Percentiles rank a stretch among this genome's conserved stretches.
These are phyloP conservation scores for Gloeopeniophorella convolvens DNA, from an alignment of 768 basidiomycete genomes.

Conservation along the genomic window DNA sequence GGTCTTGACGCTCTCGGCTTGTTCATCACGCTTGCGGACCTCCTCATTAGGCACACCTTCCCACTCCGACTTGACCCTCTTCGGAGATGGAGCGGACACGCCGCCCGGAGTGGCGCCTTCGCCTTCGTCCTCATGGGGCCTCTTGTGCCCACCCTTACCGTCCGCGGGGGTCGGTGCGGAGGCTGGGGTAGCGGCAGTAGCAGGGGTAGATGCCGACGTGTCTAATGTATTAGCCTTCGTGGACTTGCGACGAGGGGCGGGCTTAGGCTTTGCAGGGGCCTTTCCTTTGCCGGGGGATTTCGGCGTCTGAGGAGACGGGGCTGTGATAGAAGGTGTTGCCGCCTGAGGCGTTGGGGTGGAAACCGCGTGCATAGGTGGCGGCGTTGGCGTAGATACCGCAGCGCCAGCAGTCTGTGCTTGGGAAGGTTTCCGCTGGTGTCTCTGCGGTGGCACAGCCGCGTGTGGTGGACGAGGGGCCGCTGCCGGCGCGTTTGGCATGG, in stretches of 20 bases:
- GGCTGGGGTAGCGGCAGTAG: background rate
- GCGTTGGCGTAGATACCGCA: conserved; percentile 11
- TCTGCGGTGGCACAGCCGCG: background rate
- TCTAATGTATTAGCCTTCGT: conserved; percentile 18
- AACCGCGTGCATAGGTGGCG: conserved; percentile 1
- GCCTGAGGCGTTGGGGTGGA: conserved; percentile 19
- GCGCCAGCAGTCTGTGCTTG: conserved; percentile 1
- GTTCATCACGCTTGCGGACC: conserved; percentile 26
- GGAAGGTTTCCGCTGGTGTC: conserved; percentile 15
- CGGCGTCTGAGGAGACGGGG: conserved; percentile 29
- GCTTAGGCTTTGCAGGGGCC: conserved; percentile 40
- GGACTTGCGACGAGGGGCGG: conserved; percentile 28
- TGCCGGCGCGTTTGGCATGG: background rate
- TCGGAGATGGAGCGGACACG: conserved; percentile 59
- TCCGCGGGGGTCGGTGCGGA: conserved; percentile 20
- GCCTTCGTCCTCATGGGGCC: conserved; percentile 47
- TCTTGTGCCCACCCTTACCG: conserved; percentile 31
- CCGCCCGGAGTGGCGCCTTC: conserved; percentile 5
- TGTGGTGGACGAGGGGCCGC: conserved; percentile 1
- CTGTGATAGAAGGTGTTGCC: conserved; percentile 14
- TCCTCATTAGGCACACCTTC: conserved; percentile 48
- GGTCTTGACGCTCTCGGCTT: conserved; percentile 40
- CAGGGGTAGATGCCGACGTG: conserved; percentile 16
- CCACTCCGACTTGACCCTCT: conserved; percentile 67
- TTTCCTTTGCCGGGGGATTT: conserved; percentile 70